Base-by-base conservation (phyloP, 768 basidiomycete species). In the Lactarius indigo region DNA sequence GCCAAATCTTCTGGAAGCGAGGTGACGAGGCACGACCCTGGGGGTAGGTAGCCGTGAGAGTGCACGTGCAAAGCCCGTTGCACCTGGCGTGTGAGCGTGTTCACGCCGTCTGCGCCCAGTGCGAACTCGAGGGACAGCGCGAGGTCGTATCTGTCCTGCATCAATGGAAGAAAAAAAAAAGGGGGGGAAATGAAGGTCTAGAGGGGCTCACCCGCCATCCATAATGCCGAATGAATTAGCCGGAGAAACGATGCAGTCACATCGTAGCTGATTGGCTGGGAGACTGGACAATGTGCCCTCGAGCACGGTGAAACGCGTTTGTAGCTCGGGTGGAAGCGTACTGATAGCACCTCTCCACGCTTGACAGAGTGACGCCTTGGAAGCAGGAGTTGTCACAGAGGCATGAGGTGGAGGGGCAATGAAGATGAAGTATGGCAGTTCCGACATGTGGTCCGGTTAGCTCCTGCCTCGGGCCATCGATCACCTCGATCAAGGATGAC, bases 171-270 rank as follows among this genome's bases (percentile, higher is more conserved):
- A 26, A 20, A 15, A 2, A n/a, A n/a, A n/a, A n/a, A n/a, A n/a
- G n/a, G n/a, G 12, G 13, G 31, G 33, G 23, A 23, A 2, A 12
- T 58, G 8, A 15, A 41, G 15, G 13, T 10, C 56, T 10, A 30
- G 10, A n/a, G 37, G 50, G 50, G 30, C 69, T 35, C 47, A 68
- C 69, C 63, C 69, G 56, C 63, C 65, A 31, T 68, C 63, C 62
- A 70, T 60, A 44, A 68, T 68, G 7, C 69, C 66, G 30, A 57
- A 68, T 26, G 69, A 64, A 8, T 70, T 70, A 2, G 66, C 69
- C 2, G 69, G 69, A 18, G 66, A 70, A 54, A 70, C 63, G 39
- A 70, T n/a, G 60, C 66, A 64, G 56, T 70, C 69, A 39, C 59
- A 68, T 7, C 9, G 56, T n/a, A 57, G 39, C 23, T 33, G 39